phyloP scores from a whole-genome alignment of 2,329 filamentous ascomycete species.

The Bipolaris sorokiniana region DNA sequence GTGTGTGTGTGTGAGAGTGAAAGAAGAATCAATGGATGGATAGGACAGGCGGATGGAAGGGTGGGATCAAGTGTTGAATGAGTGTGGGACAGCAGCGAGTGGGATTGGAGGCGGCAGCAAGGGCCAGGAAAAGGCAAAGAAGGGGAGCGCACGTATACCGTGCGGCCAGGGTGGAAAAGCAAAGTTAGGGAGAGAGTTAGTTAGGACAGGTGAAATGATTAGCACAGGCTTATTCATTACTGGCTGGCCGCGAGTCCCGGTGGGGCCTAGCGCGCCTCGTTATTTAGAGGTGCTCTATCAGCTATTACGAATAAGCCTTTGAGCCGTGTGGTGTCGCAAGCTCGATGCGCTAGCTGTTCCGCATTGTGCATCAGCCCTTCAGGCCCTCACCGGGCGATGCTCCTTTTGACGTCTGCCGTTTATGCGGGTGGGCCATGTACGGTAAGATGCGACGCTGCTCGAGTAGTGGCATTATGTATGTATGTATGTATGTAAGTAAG shows the following conservation, averaged over 20 bases:
- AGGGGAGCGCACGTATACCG: slow-evolving; percentile 16
- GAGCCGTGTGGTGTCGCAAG: slow-evolving; percentile 26
- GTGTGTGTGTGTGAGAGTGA: neutral
- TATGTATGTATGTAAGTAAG: no score
- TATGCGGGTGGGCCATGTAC: neutral
- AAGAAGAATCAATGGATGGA: no score
- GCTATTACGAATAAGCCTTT: slow-evolving; percentile 34
- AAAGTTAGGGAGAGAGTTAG: slow-evolving; percentile 22
- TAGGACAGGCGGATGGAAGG: no score
- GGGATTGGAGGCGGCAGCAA: slow-evolving; percentile 6
- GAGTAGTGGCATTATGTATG: neutral
- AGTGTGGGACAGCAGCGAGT: neutral
- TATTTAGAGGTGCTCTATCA: slow-evolving; percentile 37
- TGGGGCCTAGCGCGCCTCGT: slow-evolving; percentile 32
- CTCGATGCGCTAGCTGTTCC: slow-evolving; percentile 22
- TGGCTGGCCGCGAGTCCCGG: slow-evolving; percentile 29
- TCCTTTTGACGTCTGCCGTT: neutral
- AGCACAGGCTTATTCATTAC: slow-evolving; percentile 39
- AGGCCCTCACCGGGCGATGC: neutral
- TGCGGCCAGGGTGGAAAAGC: slow-evolving; percentile 5
- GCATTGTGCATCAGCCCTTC: slow-evolving; percentile 1
- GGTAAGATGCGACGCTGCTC: neutral
- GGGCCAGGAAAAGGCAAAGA: neutral
- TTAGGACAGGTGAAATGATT: slow-evolving; percentile 30
- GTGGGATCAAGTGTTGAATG: neutral